Evolutionary conservation across 2,329 filamentous ascomycete genomes (phyloP).

Genomic region (Fusarium sp.): DNA sequence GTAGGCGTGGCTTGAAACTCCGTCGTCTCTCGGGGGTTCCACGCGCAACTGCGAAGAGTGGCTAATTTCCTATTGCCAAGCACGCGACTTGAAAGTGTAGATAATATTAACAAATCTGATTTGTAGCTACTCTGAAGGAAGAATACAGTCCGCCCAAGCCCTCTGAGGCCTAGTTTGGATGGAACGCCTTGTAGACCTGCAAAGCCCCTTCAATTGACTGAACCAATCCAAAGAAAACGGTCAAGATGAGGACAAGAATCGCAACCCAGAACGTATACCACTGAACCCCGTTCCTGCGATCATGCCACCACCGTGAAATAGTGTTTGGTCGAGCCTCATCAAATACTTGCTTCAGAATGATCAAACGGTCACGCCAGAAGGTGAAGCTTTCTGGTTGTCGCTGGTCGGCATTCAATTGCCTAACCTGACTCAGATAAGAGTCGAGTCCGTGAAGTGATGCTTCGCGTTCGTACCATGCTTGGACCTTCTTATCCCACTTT

Average conservation of each 20-base stretch:
- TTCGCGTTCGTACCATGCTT: neutral
- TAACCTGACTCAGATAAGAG: neutral
- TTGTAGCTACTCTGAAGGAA: neutral
- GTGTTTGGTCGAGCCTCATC: neutral
- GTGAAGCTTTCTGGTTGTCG: neutral
- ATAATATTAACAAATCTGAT: neutral
- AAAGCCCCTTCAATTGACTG: neutral
- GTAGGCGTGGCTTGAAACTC: neutral
- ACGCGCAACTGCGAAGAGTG: neutral
- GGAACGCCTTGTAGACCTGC: slow-evolving; percentile 1
- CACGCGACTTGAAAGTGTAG: neutral
- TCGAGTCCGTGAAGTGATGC: neutral
- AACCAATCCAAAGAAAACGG: neutral
- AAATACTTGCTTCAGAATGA: neutral
- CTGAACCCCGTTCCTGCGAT: slow-evolving; percentile 1
- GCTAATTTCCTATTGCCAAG: neutral
- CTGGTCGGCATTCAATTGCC: neutral
- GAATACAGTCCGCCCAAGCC: neutral
- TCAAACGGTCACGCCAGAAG: neutral
- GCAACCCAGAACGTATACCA: slow-evolving; percentile 1
- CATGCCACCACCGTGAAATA: neutral
- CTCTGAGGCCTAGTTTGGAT: neutral
- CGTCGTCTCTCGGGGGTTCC: neutral
- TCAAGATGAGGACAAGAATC: neutral
- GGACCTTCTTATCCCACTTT: neutral